Base-by-base conservation (phyloP, 2,329 filamentous ascomycete species). In the Tympanopsis confertula region DNA sequence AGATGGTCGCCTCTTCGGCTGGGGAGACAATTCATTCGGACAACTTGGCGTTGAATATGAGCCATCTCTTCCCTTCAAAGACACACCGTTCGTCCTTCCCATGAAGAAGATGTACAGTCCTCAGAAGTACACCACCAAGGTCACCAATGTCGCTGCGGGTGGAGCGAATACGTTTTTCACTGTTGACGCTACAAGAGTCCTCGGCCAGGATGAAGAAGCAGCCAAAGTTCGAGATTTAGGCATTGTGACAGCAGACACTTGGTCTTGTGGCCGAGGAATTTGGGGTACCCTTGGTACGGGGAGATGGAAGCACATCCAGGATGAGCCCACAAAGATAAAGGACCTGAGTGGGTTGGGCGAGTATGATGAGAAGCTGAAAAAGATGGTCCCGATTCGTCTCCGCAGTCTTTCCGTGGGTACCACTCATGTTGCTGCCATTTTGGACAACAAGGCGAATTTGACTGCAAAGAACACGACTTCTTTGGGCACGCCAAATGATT, bases 21-120 rank as follows among this genome's bases (percentile, higher is more conserved):
- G 94, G 61, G 91, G 91, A 26, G 88, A 96, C 57, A 96, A 96
- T 60, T 78, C 79, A 0, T 74, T 76, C 32, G 91, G 91, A n/a
- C 91, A 96, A 57, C 69, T 96, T 3, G 89, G 89, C n/a, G 78
- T 89, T 48, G 76, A 86, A 37, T 74, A 72, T 38, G 76, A 77
- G 36, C 55, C 71, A 0, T 72, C 80, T 19, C 64, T 74, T 13
- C 66, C 74, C 5, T 72, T 63, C 40, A 65, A 83, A 18, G 83
- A 89, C 45, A 69, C 70, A 0, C 87, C 91, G 0, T 74, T 78
- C 3, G 69, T 79, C 4, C 55, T 96, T 2, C 73, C 84, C 1
- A 71, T 85, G 28, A 71, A 75, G 42, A 74, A 72, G 43, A 74
- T 94, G 4, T 95, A 95, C 56, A 65, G 68, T 33, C 77, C 74